Conservation (phyloP, 441 rosid genomes). For the Corymbia calophylla region DNA sequence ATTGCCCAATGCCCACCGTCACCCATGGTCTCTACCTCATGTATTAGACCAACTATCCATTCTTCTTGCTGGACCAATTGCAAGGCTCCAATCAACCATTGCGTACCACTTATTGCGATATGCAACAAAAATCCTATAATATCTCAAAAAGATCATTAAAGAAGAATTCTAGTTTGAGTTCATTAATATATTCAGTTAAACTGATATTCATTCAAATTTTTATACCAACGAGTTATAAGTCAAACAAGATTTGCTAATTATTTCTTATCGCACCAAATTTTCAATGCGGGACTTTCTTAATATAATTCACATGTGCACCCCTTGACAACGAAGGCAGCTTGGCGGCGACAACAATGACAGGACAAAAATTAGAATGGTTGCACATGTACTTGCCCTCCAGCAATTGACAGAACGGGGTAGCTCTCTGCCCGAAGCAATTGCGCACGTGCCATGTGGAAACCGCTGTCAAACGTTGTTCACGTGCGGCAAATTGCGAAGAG, state of each 20-base stretch:
- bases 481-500: neutral
- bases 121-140: neutral
- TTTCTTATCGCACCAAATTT: neutral
- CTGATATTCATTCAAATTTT: neutral
- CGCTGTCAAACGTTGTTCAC: neutral
- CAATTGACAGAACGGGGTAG: neutral
- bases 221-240: neutral
- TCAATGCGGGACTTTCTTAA: fast-evolving
- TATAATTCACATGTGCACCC: neutral
- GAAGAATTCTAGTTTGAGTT: fast-evolving
- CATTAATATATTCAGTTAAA: neutral
- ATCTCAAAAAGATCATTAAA: neutral
- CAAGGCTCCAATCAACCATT: neutral
- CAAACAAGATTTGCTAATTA: neutral
- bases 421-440: neutral
- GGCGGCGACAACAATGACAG: too few species aligned
- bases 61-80: neutral
- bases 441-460: neutral
- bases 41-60: neutral
- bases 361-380: neutral
- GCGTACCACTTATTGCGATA: neutral
- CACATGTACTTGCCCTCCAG: neutral
- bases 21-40: too few species aligned
- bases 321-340: neutral
- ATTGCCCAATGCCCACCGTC: neutral